Evolutionary conservation across 148 eudicot species (phyloP), one percentile per base, ranked within the genome.

Genomic region (Tetragonia tetragonoides): DNA sequence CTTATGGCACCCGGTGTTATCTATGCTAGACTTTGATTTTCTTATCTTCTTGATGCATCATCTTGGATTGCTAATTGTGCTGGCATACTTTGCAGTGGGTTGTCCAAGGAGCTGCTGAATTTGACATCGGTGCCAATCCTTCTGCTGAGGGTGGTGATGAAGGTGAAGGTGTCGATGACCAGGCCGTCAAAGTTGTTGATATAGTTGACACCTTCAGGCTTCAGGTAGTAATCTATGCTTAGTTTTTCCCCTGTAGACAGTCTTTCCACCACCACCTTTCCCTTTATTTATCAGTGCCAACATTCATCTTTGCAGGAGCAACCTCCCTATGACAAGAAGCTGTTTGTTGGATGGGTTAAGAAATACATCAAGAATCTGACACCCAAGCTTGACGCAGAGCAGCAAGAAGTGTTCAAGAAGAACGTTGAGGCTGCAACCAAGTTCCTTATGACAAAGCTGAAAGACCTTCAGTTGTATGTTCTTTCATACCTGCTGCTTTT

Each of bases 71-170:
- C 4, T 41, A 1, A 41, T 18, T 23, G 34, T 74, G 14, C 20
- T 41, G 20, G 12, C 20, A 0, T 24, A 14, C 7, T 20, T 60
- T 84, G 78, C 87, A 94, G 98, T 94, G 98, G 98, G 92, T 90
- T 44, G 89, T 90, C 20, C 66, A 81, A 64, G 98, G 95, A 17
- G 87, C 93, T 20, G 84, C 92, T 64, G 91, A 88, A 62, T 89
- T 94, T 16, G 86, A 92, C 76, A 90, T 94, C 72, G 98, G 98
- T 81, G 98, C 95, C 69, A 94, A 94, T 74, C 97, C 98, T 73
- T 94, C 97, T 64, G 95, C 97, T 16, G 98, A 94, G 78, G 98
- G 95, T 64, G 98, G 87, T 66, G 88, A 84, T 1, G 88, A 88
- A 38, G 34, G 34, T 28, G 91, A 88, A 73, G 82, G 82, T 37